Evolutionary conservation across 2,329 filamentous ascomycete species (phyloP).

Genomic region (Colletotrichum melonis): DNA sequence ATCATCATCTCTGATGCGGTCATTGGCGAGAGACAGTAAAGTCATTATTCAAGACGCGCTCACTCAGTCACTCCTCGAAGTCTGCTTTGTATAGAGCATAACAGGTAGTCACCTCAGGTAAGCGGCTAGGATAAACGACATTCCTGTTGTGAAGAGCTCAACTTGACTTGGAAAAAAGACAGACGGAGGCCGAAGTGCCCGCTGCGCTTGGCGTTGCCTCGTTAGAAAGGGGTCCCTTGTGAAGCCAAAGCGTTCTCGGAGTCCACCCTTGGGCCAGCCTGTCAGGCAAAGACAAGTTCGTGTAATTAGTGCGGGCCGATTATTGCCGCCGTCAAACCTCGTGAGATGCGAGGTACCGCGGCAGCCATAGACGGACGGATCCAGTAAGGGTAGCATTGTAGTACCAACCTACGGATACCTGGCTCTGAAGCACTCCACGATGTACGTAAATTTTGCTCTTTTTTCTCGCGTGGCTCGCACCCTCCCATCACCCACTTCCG

Average conservation of each 20-base stretch:
- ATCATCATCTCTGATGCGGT: not conserved
- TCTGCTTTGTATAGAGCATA: not conserved
- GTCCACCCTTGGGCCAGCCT: not conserved
- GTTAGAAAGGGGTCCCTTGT: slow-evolving; percentile 15
- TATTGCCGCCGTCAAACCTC: slow-evolving; percentile 6
- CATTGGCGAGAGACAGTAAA: not conserved
- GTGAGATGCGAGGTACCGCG: not conserved
- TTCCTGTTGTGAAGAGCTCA: not conserved
- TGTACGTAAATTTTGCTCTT: not conserved
- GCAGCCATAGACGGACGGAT: not conserved
- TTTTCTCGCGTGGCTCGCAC: not conserved
- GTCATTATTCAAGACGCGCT: not conserved
- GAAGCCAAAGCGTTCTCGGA: not conserved
- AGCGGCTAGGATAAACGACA: not conserved
- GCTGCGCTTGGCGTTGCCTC: not conserved
- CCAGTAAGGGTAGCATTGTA: not conserved
- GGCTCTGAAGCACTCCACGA: not conserved
- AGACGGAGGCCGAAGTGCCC: slow-evolving; percentile 9
- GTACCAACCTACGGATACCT: no score
- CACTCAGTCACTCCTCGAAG: no score
- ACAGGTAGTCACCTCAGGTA: not conserved
- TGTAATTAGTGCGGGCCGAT: not conserved
- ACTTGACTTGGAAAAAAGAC: not conserved
- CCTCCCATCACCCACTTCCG: slow-evolving; percentile 1
- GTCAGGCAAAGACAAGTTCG: no score